Evolutionary conservation across 179 eudicot genomes (phyloP), one percentile per base, ranked within the genome.

Genomic region (Silene noctiflora): DNA sequence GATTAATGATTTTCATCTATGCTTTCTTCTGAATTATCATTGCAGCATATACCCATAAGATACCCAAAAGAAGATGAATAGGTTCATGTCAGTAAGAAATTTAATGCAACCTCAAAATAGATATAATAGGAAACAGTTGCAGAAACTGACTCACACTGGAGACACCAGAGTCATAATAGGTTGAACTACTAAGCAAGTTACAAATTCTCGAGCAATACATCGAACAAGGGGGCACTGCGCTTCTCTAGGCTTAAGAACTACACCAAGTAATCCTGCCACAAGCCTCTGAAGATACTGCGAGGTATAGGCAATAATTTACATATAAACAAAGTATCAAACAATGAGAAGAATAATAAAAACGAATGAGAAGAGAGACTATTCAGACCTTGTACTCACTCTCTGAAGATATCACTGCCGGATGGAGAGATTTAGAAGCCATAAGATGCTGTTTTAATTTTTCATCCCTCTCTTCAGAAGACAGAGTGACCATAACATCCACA

Each of bases 371-470:
- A 59, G 69, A 80, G 77, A 81, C 84, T 78, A 81, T 78, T 73
- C 86, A 81, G 86, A 93, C 99, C 99, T 93, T 96, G 94, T 93
- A 91, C 96, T 96, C 99, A 84, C 89, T 81, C 84, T 91, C 98
- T 25, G 97, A 78, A 76, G 98, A 96, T 62, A 90, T 67, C 87
- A 96, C 81, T 85, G 98, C 99, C 33, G 99, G 99, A 78, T 96
- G 99, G 76, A 96, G 98, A 85, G 91, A 89, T 80, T 90, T 87
- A 44, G 97, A 96, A 80, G 84, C 85, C 85, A 93, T 79, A 67
- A 93, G 97, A 86, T 91, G 91, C 82, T 88, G 94, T 78, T 90
- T 96, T 84, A 96, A 83, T 62, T 94, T 89, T 79, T 91, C 97
- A 85, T 93, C 99, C 84, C 99, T 88, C 86, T 93, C 99, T 84